Conservation (phyloP, 805 yeast genomes). For the Candida verbasci region DNA sequence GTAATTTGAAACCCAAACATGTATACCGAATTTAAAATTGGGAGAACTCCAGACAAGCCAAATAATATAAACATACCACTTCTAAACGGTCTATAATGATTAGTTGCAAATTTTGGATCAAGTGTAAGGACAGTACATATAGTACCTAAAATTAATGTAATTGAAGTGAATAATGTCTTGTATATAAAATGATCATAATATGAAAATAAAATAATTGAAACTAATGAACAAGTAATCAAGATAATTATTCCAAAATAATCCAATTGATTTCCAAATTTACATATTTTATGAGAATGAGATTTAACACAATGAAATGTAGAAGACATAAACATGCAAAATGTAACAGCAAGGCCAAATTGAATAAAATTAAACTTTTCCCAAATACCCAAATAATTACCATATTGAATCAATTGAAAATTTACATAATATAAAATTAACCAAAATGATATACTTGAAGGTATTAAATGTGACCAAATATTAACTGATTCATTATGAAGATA, state of each 20-base stretch:
- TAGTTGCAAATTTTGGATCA: constrained; percentile 60
- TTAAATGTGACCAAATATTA: constrained; percentile 64
- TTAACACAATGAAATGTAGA: constrained; percentile 65
- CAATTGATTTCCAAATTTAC: constrained; percentile 58
- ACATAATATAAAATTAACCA: constrained; percentile 19
- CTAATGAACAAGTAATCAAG: constrained; percentile 60
- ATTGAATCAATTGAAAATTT: constrained; percentile 21
- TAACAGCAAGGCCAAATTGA: constrained; percentile 54
- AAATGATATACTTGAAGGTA: constrained; percentile 39
- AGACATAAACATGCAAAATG: constrained; percentile 56
- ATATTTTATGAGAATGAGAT: constrained; percentile 56
- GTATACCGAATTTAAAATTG: constrained; percentile 52
- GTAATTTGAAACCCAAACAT: constrained; percentile 49
- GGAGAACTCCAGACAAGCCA: constrained; percentile 74
- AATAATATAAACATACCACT: constrained; percentile 76
- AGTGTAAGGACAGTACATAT: constrained; percentile 63
- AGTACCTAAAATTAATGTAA: constrained; percentile 54
- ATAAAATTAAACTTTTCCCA: constrained; percentile 49
- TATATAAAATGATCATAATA: constrained; percentile 41
- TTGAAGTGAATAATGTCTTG: constrained; percentile 33
- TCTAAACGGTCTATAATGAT: constrained; percentile 70
- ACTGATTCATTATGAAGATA: constrained; percentile 69
- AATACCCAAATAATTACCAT: constrained; percentile 19
- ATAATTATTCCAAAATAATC: constrained; percentile 75
- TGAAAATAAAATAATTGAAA: constrained; percentile 36